phyloP scores from a whole-genome alignment of 129 eudicot species.

The Oenanthe sinensis region DNA sequence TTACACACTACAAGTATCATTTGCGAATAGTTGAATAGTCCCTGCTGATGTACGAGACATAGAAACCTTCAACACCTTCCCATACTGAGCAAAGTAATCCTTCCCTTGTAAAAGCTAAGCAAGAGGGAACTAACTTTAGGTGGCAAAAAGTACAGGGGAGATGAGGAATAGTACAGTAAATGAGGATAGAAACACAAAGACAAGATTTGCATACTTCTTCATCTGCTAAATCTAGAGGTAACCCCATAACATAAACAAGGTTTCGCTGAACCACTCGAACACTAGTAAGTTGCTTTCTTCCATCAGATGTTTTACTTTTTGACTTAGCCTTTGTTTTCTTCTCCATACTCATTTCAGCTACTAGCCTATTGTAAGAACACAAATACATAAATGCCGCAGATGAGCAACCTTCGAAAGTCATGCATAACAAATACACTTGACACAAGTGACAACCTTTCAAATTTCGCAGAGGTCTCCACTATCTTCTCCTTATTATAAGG shows the following conservation, averaged over 20 bases:
- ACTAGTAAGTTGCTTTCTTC: conserved; percentile 88
- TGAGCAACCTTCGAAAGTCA: background rate
- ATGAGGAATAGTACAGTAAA: background rate
- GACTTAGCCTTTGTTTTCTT: conserved; percentile 69
- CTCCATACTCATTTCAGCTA: conserved; percentile 78
- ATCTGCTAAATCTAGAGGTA: conserved; percentile 88
- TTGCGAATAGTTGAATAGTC: conserved; percentile 76
- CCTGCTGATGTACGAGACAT: conserved; percentile 95
- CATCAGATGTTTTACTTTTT: conserved; percentile 67
- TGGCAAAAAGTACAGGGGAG: background rate
- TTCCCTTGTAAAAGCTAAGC: conserved; percentile 72
- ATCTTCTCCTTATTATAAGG: conserved; percentile 93
- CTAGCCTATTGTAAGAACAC: conserved; percentile 41
- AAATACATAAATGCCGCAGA: conserved; percentile 3
- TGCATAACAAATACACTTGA: background rate
- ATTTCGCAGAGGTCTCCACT: conserved; percentile 72
- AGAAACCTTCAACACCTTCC: conserved; percentile 93
- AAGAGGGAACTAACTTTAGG: conserved; percentile 3
- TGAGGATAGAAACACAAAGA: background rate
- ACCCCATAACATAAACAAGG: conserved; percentile 90
- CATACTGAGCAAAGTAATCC: conserved; percentile 94
- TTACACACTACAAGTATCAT: conserved; percentile 98
- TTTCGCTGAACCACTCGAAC: conserved; percentile 93
- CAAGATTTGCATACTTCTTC: conserved; percentile 49
- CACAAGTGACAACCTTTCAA: conserved; percentile 56